Conservation (phyloP, 2,329 filamentous ascomycete genomes). For the Bertia moriformis region DNA sequence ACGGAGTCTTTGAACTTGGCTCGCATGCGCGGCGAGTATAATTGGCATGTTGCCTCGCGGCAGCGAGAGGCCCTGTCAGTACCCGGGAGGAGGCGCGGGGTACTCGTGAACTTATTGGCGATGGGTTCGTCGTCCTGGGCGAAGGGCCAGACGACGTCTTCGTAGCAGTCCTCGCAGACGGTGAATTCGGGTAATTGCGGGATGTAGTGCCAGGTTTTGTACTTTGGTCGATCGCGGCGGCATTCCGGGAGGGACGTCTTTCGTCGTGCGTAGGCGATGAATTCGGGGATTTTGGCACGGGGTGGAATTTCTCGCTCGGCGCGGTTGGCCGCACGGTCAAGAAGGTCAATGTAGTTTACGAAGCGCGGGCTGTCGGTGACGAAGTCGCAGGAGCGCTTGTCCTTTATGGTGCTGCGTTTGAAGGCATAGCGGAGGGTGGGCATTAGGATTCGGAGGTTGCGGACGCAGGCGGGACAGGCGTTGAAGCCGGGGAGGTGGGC, state of each 20-base stretch:
- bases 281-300: conserved; percentile 22
- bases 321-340: neutral
- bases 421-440: conserved; percentile 36
- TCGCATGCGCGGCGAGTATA: conserved; percentile 45
- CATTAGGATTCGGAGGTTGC: conserved; percentile 37
- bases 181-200: conserved; percentile 39
- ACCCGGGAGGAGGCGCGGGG: conserved; percentile 18
- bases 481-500: conserved; percentile 35
- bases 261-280: conserved; percentile 33
- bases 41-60: conserved; percentile 24
- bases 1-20: conserved; percentile 34
- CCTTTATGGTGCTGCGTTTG: conserved; percentile 10
- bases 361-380: conserved; percentile 14
- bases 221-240: conserved; percentile 28
- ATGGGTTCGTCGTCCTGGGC: conserved; percentile 23
- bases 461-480: conserved; percentile 37
- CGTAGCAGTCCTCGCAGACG: conserved; percentile 49
- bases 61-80: conserved; percentile 6
- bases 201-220: conserved; percentile 40
- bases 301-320: neutral
- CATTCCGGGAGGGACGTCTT: conserved; percentile 32
- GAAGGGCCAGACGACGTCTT: conserved; percentile 39
- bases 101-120: conserved; percentile 24
- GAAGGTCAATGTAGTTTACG: conserved; percentile 1
- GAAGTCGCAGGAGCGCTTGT: conserved; percentile 30